Evolutionary conservation across 768 basidiomycete species (phyloP).

Genomic region (Termitomyces sp.): DNA sequence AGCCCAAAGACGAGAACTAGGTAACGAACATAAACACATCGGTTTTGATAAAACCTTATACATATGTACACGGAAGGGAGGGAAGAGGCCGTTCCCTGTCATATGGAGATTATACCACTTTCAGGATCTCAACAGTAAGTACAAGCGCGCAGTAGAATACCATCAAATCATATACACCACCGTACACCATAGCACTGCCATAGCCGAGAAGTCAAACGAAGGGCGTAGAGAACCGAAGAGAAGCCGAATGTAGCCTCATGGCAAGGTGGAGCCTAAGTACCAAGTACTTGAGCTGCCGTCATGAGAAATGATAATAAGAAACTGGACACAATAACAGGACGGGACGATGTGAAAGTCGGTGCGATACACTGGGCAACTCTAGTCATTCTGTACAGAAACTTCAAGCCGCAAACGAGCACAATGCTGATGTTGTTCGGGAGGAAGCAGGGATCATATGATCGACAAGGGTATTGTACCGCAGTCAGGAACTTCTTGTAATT

Average conservation of each 20-base stretch:
- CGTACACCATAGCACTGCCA: neutral
- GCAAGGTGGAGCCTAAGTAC: neutral
- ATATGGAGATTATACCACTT: neutral
- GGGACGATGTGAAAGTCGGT: neutral
- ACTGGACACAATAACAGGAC: neutral
- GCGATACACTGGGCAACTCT: neutral
- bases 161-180: neutral
- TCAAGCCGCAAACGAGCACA: neutral
- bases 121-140: neutral
- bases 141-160: neutral
- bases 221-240: neutral
- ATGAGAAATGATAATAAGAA: neutral
- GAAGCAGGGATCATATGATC: neutral
- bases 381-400: neutral
- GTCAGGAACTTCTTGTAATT: neutral
- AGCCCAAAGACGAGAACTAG: too few species aligned
- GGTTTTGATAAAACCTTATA: neutral
- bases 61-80: neutral
- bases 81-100: neutral
- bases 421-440: neutral
- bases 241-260: neutral
- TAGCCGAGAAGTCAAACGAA: neutral
- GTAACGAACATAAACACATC: neutral
- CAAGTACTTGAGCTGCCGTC: neutral
- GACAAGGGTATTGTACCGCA: neutral